Evolutionary conservation across 106 monocot species (phyloP).

Genomic region (Vanilla planifolia): DNA sequence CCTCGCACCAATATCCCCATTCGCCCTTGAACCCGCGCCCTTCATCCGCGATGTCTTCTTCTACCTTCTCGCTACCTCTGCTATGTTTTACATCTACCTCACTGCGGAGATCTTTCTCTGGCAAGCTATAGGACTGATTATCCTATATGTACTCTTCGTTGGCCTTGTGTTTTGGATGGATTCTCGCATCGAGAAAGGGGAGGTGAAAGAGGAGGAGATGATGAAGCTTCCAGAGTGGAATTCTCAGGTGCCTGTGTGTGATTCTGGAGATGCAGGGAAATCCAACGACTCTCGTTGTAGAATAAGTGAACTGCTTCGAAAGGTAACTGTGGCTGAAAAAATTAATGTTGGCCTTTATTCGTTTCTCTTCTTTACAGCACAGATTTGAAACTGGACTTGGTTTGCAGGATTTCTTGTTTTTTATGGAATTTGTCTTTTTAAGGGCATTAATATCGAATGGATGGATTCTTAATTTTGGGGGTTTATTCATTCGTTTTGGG

Average conservation of each 20-base stretch:
- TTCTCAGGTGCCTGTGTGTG: constrained; percentile 4
- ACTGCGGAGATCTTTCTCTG: constrained; percentile 87
- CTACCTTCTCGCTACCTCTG: constrained; percentile 69
- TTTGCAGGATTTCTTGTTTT: too few species aligned
- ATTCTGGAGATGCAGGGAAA: neutral
- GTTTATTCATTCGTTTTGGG: too few species aligned
- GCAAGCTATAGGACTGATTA: constrained; percentile 75
- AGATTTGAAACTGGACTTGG: too few species aligned
- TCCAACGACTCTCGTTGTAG: neutral
- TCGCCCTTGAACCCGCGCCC: constrained; percentile 47
- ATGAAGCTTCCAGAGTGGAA: constrained; percentile 15
- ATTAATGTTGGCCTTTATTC: neutral
- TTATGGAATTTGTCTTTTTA: too few species aligned
- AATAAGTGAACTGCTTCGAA: constrained; percentile 11
- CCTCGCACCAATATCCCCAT: constrained; percentile 43
- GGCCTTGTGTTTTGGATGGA: constrained; percentile 95
- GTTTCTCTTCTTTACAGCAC: neutral
- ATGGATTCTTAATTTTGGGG: too few species aligned
- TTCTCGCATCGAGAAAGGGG: constrained; percentile 10
- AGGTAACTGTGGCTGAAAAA: constrained; percentile 10
- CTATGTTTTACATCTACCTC: constrained; percentile 78
- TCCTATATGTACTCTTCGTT: constrained; percentile 83
- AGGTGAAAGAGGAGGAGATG: constrained; percentile 12
- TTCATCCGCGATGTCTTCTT: constrained; percentile 82
- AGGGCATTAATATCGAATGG: too few species aligned